Conservation (phyloP, 805 yeast species). For the Hermanozyma aechmeae region DNA sequence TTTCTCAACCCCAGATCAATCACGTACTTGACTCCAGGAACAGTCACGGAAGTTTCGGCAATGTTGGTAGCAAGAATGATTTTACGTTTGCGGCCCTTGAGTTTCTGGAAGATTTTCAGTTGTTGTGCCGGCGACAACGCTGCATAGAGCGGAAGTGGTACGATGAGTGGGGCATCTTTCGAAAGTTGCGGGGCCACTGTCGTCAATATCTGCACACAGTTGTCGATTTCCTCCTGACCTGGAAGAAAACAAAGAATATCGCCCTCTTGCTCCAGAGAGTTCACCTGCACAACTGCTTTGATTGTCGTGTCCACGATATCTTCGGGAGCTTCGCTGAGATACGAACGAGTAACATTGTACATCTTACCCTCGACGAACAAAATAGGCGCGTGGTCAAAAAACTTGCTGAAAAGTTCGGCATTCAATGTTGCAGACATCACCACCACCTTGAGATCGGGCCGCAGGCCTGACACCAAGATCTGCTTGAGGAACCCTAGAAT, state of each 20-base stretch:
- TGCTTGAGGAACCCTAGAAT: constrained; percentile 81
- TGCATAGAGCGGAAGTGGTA: constrained; percentile 84
- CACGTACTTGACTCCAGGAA: constrained; percentile 88
- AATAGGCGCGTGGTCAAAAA: constrained; percentile 75
- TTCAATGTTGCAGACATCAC: constrained; percentile 97
- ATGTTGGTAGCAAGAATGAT: constrained; percentile 89
- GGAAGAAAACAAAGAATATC: constrained; percentile 90
- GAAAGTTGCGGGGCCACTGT: constrained; percentile 59
- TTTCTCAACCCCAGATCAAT: constrained; percentile 89
- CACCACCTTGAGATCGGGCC: constrained; percentile 56
- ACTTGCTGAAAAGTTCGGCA: constrained; percentile 75
- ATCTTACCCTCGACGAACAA: constrained; percentile 83
- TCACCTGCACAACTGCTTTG: constrained; percentile 67
- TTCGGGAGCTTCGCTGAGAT: constrained; percentile 55
- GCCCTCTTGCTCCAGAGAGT: constrained; percentile 72
- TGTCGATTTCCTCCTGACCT: constrained; percentile 97
- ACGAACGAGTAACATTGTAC: constrained; percentile 71
- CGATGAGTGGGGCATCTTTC: constrained; percentile 62
- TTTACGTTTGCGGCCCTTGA: constrained; percentile 64
- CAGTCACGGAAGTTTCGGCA: constrained; percentile 96
- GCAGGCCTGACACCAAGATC: constrained; percentile 38
- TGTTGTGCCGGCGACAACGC: constrained; percentile 85
- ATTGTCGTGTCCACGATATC: constrained; percentile 79
- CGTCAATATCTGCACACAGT: constrained; percentile 54
- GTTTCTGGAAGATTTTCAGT: constrained; percentile 62